Evolutionary conservation across 2,329 filamentous ascomycete species (phyloP).

Genomic region (Pseudogymnoascus sp.): DNA sequence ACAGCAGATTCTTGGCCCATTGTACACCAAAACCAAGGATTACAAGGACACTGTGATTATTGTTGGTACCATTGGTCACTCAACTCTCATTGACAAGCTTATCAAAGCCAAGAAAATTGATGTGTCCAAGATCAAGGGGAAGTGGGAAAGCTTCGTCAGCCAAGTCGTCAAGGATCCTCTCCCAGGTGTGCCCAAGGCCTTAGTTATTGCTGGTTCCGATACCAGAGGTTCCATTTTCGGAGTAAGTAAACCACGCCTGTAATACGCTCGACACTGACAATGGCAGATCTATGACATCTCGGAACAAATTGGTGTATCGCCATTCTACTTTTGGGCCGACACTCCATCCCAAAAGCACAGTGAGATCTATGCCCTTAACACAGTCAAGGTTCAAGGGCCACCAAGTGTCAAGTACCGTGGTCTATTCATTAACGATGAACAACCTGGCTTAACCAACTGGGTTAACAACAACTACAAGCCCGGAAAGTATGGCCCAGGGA

Average conservation of each 20-base stretch:
- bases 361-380: constrained; percentile 40
- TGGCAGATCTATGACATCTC: not conserved
- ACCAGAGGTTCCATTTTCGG: constrained; percentile 60
- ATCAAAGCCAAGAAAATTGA: constrained; percentile 49
- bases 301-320: constrained; percentile 47
- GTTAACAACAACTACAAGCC: constrained; percentile 39
- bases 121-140: constrained; percentile 46
- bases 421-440: constrained; percentile 54
- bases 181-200: constrained; percentile 46
- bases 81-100: constrained; percentile 51
- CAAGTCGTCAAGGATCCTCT: constrained; percentile 50
- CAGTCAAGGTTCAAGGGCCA: constrained; percentile 38
- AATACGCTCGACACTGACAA: not conserved
- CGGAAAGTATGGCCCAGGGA: constrained; percentile 35
- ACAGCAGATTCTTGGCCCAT: constrained; percentile 38
- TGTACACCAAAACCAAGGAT: constrained; percentile 34
- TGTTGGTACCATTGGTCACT: constrained; percentile 59
- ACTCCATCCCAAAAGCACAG: constrained; percentile 37
- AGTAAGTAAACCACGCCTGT: constrained; percentile 28
- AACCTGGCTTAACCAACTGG: constrained; percentile 57
- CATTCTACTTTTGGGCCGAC: constrained; percentile 53
- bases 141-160: constrained; percentile 63
- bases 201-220: constrained; percentile 62
- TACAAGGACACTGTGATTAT: constrained; percentile 44
- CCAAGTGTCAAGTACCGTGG: constrained; percentile 51